phyloP scores from a whole-genome alignment of 306 rosid species.

The Inga leiocalycina region DNA sequence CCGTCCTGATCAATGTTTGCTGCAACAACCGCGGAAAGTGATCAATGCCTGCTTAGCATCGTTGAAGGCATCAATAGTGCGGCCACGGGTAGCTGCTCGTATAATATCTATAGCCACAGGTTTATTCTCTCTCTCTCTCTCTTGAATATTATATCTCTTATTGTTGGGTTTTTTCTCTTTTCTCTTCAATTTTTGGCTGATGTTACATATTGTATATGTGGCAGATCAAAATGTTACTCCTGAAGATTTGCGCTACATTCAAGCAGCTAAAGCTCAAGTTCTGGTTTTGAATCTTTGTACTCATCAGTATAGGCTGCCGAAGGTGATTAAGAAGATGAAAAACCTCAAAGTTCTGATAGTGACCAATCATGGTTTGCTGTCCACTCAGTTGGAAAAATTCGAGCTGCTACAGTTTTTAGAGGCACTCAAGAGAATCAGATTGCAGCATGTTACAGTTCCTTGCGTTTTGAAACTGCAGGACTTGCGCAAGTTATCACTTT shows the following conservation, averaged over 20 bases:
- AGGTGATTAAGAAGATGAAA: slow-evolving; percentile 18
- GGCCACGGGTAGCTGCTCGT: slow-evolving; percentile 30
- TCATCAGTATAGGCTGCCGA: slow-evolving; percentile 30
- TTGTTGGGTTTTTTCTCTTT: too few species aligned
- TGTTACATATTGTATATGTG: too few species aligned
- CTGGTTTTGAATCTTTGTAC: slow-evolving; percentile 39
- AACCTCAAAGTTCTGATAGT: slow-evolving; percentile 30
- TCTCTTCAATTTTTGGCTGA: too few species aligned
- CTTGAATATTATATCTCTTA: too few species aligned
- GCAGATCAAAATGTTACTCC: slow-evolving; percentile 35
- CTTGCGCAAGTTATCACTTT: background rate
- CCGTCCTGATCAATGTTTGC: slow-evolving; percentile 21
- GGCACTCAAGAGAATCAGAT: slow-evolving; percentile 36
- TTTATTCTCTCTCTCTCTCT: background rate
- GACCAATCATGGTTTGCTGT: slow-evolving; percentile 30
- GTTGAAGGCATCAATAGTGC: slow-evolving; percentile 25
- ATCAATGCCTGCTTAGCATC: slow-evolving; percentile 32
- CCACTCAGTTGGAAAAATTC: slow-evolving; percentile 16
- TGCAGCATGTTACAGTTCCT: slow-evolving; percentile 30
- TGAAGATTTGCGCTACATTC: background rate
- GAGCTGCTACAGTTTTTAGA: slow-evolving; percentile 1
- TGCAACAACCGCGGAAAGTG: background rate
- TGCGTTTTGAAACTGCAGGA: background rate
- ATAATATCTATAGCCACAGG: slow-evolving; percentile 29
- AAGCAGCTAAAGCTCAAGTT: background rate